Base-by-base conservation (phyloP, 192 early-diverging fungal species). In the Coemansia sp. region DNA sequence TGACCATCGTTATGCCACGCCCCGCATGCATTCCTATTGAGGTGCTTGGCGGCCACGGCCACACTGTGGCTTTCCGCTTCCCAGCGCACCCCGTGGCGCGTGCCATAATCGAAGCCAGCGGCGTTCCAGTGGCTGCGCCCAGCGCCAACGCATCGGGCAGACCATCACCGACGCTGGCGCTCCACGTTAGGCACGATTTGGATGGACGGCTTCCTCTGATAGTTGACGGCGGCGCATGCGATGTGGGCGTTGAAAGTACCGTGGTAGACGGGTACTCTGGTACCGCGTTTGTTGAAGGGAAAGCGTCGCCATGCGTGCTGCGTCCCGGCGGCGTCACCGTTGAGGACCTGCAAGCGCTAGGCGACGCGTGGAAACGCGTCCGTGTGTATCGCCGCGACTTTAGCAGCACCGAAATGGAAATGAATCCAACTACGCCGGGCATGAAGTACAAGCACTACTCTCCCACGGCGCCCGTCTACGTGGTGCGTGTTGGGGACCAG, bases 401-500 rank as follows among this genome's bases (percentile, higher is more conserved):
- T 78, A 76, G 82, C 5, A 90, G 91, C 53, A 72, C 69, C 4
- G 82, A 73, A 28, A 72, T 94, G 68, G 94, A 97, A 58, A 67
- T 68, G 25, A 80, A 86, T 8, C 97, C 97, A 1, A 95, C 93
- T 0, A 96, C 97, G 20, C 97, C 97, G 23, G 97, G 97, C 13
- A 99, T 99, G 97, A 99, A 99, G 74, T 99, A 99, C 74, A 79
- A 94, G 7, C 97, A 99, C 79, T 99, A 99, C 69, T 92, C 93
- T 23, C 97, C 97, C 7, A 85, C 91, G 25, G 93, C 93, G 3
- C 85, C 88, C 42, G 95, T 97, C 23, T 79, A 57, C 3, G 33
- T 34, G 23, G 9, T 35, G 7, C 8, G 13, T 35, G 48, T 61
- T 20, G 48, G 48, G 1, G 46, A 26, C 12, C 18, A 29, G 29